Percentiles rank a stretch among this genome's conserved stretches.
Conservation (phyloP, 257 asterid species). For the Datura wrightii region DNA sequence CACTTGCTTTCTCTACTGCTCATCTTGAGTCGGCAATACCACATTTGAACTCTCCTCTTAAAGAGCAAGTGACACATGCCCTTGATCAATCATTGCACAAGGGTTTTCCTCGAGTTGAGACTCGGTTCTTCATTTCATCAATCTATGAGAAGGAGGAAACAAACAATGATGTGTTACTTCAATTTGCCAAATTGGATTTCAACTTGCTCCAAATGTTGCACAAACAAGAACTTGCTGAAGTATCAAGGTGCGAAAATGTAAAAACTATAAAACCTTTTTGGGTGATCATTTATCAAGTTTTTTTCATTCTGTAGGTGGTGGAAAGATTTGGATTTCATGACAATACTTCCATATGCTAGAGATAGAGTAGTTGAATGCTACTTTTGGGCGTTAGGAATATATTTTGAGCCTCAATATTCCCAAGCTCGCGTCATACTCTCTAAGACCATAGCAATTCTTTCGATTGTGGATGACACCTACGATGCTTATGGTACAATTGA, state of each 20-base stretch:
- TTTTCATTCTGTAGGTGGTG: slow-evolving; percentile 27
- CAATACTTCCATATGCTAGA: slow-evolving; percentile 36
- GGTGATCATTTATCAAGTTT: too few relatives aligned
- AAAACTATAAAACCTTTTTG: too few relatives aligned
- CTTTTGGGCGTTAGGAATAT: slow-evolving; percentile 35
- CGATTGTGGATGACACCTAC: too few relatives aligned
- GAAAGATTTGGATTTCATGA: slow-evolving; percentile 28
- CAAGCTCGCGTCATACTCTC: neutral
- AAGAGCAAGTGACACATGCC: slow-evolving; percentile 41
- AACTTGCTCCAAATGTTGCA: slow-evolving; percentile 43
- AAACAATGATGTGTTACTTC: slow-evolving; percentile 33
- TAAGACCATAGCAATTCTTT: too few relatives aligned
- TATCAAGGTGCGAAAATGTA: slow-evolving; percentile 20
- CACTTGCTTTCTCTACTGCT: slow-evolving; percentile 24
- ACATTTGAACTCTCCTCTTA: slow-evolving; percentile 28
- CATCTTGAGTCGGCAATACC: slow-evolving; percentile 35
- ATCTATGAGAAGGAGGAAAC: slow-evolving; percentile 36
- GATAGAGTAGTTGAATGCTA: slow-evolving; percentile 40
- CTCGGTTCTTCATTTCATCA: slow-evolving; percentile 31
- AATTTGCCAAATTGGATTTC: slow-evolving; percentile 46
- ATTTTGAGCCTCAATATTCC: slow-evolving; percentile 33
- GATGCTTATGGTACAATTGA: too few relatives aligned
- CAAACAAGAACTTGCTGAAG: slow-evolving; percentile 40
- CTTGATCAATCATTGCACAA: slow-evolving; percentile 41
- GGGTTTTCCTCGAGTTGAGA: slow-evolving; percentile 43